Conservation (phyloP, 164 flowering plant genomes). For the Magnolia kwangsiensis region DNA sequence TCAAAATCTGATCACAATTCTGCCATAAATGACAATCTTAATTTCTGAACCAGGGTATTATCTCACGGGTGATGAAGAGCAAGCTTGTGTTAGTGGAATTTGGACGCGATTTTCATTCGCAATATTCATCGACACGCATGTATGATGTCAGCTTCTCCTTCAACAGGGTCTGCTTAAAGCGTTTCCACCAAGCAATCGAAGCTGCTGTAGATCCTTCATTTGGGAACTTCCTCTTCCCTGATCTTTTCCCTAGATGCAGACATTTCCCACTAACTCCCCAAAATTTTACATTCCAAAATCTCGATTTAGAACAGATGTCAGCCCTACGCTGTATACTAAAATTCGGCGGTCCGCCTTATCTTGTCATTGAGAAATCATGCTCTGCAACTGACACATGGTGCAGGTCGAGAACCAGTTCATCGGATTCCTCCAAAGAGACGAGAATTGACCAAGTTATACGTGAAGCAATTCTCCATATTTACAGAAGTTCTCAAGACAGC, state of each 20-base stretch:
- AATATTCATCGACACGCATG: slow-evolving; percentile 14
- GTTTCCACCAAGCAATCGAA: slow-evolving; percentile 43
- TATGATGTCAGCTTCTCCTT: slow-evolving; percentile 49
- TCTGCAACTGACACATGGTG: no score
- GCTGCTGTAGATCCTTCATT: slow-evolving; percentile 27
- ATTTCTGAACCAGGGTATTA: slow-evolving; percentile 25
- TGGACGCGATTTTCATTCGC: slow-evolving; percentile 33
- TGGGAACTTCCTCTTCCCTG: slow-evolving; percentile 28
- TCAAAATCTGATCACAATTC: not conserved
- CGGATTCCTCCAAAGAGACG: no score
- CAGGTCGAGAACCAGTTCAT: no score
- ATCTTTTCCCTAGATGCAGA: not conserved
- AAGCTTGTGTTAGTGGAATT: slow-evolving; percentile 33
- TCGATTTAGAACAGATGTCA: slow-evolving; percentile 5
- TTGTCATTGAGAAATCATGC: slow-evolving; percentile 16
- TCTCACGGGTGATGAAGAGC: slow-evolving; percentile 27
- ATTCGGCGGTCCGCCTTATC: slow-evolving; percentile 29
- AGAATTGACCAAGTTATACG: slow-evolving; percentile 20
- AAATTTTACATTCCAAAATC: not conserved
- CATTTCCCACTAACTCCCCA: not conserved
- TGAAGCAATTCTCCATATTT: slow-evolving; percentile 25
- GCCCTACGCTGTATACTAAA: slow-evolving; percentile 20
- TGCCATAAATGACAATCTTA: not conserved
- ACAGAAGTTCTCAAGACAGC: slow-evolving; percentile 5
- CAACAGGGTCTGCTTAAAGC: slow-evolving; percentile 42